Base-by-base conservation (phyloP, 495 filamentous ascomycete genomes). In the Penicillium bialowiezense region DNA sequence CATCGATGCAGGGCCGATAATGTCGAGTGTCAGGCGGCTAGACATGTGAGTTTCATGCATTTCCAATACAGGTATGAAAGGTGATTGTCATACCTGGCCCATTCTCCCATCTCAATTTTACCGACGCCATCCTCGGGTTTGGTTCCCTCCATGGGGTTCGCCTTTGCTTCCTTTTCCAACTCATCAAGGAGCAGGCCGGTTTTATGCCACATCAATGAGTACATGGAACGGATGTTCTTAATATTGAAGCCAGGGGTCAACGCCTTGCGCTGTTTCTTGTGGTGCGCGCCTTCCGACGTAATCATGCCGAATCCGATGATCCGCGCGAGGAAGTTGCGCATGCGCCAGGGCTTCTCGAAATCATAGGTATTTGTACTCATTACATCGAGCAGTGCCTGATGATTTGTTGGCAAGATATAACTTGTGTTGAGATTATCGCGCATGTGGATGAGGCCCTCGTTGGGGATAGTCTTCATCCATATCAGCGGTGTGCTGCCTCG, bases 401-500 rank as follows among this genome's bases (percentile, higher is more conserved):
- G 68, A 35, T 66, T 75, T 0, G 73, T 76, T 0, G 63, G 55
- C 8, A 77, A n/a, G 7, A 77, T 55, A 23, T 62, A 58, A 33
- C 56, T 64, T 8, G 52, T 53, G 39, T 59, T 62, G 37, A 73
- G 46, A 4, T 43, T 36, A 28, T 77, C 79, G 10, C 79, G 72
- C 62, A 95, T 92, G 23, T 84, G 78, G 38, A 97, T 88, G n/a
- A 96, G 62, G 7, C 91, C 91, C 37, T 92, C 79, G 53, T 97
- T 91, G n/a, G 89, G 87, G 24, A 95, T 72, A 1, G 71, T 80
- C 36, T 85, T 77, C 43, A 84, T 73, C 90, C 89, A 95, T 32
- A 84, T 64, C n/a, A 76, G 62, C 42, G 78, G 76, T 0, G 83
- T 79, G 3, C 65, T 64, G 6, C 89, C 89, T 0, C 81, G 79